Base-by-base conservation (phyloP, 768 basidiomycete genomes). In the Suillus weaverae region DNA sequence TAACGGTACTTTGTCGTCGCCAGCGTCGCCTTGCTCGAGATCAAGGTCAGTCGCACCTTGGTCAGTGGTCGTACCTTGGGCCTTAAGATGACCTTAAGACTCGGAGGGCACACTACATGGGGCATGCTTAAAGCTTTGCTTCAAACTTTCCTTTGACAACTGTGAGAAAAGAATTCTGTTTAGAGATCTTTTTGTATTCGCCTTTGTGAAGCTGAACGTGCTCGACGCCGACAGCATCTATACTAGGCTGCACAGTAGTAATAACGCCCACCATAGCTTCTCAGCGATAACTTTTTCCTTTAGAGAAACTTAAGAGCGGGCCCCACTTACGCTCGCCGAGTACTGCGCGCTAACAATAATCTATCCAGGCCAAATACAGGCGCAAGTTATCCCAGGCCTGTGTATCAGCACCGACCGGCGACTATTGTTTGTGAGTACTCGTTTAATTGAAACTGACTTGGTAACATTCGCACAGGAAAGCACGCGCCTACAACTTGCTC, bases 391-490 rank as follows among this genome's bases (percentile, higher is more conserved):
- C 30, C 30, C 51, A 53, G 5, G 22, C 13, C 22, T 36, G 80
- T 95, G 66, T 76, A 83, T 22, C 94, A 97, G 77, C 84, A 89
- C 70, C 76, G 89, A 54, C 91, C 85, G 82, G 86, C 87, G 4
- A 84, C 87, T 41, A 89, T 94, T 72, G 86, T 94, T 72, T 95
- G 94, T 92, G 71, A 75, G 91, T 90, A 64, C 54, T 35, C 53
- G 44, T 64, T 67, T 43, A n/a, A 67, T n/a, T 64, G 41, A 26
- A 70, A 64, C 67, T 60, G 61, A 73, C 60, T 61, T 30, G 54
- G 63, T 64, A 62, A 56, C 74, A 91, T 90, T 50, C 90, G 91
- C 92, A 94, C 72, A 88, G 86, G 93, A 94, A 71, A 89, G 86
- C 66, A 81, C 82, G 63, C 81, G 86, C 46, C 91, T 92, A 7